phyloP scores from a whole-genome alignment of 2,329 filamentous ascomycete genomes.

The Verticillium klebahnii region DNA sequence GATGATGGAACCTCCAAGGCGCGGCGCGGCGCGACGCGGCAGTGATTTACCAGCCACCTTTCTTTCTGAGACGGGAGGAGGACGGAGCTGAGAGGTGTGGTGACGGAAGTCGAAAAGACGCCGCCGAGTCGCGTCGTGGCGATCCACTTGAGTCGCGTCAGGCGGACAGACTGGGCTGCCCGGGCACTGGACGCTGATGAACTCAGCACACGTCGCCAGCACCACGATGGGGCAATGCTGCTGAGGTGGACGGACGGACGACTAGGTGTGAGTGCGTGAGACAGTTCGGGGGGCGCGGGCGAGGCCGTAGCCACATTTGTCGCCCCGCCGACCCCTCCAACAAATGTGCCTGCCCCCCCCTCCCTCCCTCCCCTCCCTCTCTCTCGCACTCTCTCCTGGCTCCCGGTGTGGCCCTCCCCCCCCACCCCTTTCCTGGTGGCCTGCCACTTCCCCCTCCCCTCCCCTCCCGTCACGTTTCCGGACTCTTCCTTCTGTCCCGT shows the following conservation, averaged over 20 bases:
- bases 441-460: conserved; percentile 1
- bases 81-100: background rate
- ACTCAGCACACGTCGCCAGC: background rate
- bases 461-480: conserved; percentile 1
- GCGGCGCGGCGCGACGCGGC: background rate
- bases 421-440: background rate
- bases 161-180: background rate
- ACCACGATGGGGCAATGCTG: background rate
- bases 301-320: background rate
- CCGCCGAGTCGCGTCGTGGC: background rate
- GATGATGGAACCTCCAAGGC: background rate
- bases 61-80: background rate
- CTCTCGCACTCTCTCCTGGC: background rate
- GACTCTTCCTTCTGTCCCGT: conserved; percentile 2
- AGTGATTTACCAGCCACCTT: background rate
- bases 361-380: background rate
- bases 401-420: conserved; percentile 1
- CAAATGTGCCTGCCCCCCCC: background rate
- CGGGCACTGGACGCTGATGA: background rate
- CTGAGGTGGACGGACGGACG: background rate
- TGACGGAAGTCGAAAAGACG: background rate
- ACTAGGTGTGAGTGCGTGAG: background rate
- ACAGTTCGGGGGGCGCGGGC: background rate
- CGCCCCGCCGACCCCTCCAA: background rate
- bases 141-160: background rate